Percentiles rank a stretch among this genome's conserved stretches.
These are phyloP conservation scores for Cercophora scortea DNA, from an alignment of 495 filamentous ascomycete species.

Conservation along the genomic window DNA sequence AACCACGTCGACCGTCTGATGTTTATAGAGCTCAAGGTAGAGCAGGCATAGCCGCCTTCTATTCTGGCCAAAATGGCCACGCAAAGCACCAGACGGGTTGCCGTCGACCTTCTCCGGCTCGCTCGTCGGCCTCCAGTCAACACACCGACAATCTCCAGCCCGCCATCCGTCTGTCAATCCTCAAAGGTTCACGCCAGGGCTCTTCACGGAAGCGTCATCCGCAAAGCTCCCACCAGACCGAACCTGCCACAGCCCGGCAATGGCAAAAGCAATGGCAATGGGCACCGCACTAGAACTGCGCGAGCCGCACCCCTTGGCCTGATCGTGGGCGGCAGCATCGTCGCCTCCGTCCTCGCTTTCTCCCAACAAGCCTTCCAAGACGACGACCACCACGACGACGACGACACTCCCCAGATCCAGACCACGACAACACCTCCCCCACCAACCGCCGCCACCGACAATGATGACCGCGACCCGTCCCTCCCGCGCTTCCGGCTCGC, in stretches of 20 bases:
- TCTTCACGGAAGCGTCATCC: constrained; percentile 1
- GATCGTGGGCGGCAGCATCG: constrained; percentile 16
- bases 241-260: not conserved
- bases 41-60: too few relatives aligned
- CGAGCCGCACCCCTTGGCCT: constrained; percentile 13
- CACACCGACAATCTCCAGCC: not conserved
- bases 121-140: not conserved
- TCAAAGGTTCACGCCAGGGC: constrained; percentile 1
- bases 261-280: not conserved
- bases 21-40: too few relatives aligned
- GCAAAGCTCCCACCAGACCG: not conserved
- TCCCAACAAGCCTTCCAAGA: constrained; percentile 3
- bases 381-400: not conserved
- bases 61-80: constrained; percentile 5
- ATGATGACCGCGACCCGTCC: constrained; percentile 20
- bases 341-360: constrained; percentile 14
- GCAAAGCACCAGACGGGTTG: not conserved
- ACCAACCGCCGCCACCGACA: not conserved
- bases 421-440: not conserved
- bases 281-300: constrained; percentile 1
- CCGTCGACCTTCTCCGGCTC: constrained; percentile 1
- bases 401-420: not conserved
- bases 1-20: too few relatives aligned
- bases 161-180: not conserved
- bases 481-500: constrained; percentile 38